A percentile compares a stretch with the other conserved stretches of the same genome.
phyloP scores from a whole-genome alignment of 306 rosid genomes.

The Dalbergia cultrata region DNA sequence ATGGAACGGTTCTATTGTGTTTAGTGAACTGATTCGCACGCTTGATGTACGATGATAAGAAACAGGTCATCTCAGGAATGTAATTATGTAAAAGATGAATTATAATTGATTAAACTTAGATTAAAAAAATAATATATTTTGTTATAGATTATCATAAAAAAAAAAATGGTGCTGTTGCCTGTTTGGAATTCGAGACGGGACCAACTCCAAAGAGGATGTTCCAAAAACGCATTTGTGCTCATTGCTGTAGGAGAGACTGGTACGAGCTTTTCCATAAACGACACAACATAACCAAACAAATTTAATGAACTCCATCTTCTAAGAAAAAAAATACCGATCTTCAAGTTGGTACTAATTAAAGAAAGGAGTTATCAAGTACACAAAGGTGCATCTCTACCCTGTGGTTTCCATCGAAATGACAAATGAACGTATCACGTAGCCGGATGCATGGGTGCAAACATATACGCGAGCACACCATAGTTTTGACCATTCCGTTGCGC shows the following conservation, averaged over 20 bases:
- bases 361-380: background rate
- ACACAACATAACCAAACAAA: background rate
- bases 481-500: background rate
- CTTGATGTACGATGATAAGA: too few relatives aligned
- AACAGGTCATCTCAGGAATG: background rate
- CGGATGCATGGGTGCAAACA: background rate
- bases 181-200: background rate
- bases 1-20: too few relatives aligned
- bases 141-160: too few relatives aligned
- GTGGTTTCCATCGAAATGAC: background rate
- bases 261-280: conserved; percentile 4
- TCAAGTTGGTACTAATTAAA: too few relatives aligned
- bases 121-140: too few relatives aligned
- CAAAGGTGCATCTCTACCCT: background rate
- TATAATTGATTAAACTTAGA: too few relatives aligned
- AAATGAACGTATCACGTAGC: background rate
- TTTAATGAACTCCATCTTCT: background rate
- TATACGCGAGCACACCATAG: background rate
- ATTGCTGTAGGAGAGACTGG: background rate
- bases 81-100: background rate
- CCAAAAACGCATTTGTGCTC: background rate
- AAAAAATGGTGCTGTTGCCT: background rate
- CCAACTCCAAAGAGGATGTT: background rate
- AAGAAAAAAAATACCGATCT: too few relatives aligned
- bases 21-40: too few relatives aligned